Base-by-base conservation (phyloP, 257 asterid genomes). In the Primulina huaijiensis region DNA sequence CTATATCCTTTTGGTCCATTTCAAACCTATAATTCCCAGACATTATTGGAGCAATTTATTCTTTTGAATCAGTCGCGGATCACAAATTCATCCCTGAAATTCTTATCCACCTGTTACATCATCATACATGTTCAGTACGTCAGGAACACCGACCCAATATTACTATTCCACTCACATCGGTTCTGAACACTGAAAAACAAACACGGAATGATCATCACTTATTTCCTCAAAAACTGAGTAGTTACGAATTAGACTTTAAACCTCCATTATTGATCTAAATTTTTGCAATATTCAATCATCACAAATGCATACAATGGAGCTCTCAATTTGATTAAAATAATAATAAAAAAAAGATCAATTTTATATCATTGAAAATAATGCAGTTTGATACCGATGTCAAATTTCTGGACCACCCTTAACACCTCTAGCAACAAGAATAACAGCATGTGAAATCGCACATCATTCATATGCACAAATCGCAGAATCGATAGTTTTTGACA, bases 1-100 rank as follows among this genome's bases (percentile, higher is more conserved):
- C 88, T 73, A 82, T 74, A 20, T 85, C 91, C 14, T 79, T 75
- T n/a, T 85, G 87, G 58, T 90, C 97, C 92, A 86, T 81, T 75
- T 82, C 86, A 33, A 79, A 81, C 73, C 86, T 75, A 37, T 82
- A 80, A 64, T 80, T 77, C 61, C 89, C 85, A 61, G 72, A 75
- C 88, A 87, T 81, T 40, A 2, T 40, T 12, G 29, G 20, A 43
- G 31, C 68, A 14, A 8, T 12, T 60, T 30, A 20, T 4, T 46
- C 55, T 21, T 23, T 20, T 23, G 53, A 21, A 55, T 17, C 68
- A 68, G 60, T 30, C 8, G 6, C 70, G 25, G 73, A 57, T 75
- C 76, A 76, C 27, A 11, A 29, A 33, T 30, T 57, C 80, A 65
- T 60, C 46, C 19, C 68, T 19, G n/a, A 37, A 11, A 25, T 50